Evolutionary conservation across 1,284 basidiomycete species (phyloP).

Genomic region (Boletus semigastroideus): DNA sequence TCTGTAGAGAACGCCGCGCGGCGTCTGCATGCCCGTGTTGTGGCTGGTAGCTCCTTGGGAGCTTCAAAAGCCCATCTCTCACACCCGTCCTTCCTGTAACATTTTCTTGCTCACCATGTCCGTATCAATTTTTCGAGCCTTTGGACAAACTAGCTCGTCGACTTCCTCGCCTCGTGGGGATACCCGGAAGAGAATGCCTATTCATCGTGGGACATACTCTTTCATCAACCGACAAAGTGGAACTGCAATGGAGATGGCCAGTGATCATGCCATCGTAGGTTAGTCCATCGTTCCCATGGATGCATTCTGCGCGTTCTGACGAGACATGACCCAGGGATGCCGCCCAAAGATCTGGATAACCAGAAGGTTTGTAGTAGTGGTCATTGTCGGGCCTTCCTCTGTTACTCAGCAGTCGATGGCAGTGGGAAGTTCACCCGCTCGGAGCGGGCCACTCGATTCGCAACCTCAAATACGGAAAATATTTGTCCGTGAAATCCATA

Average conservation of each 20-base stretch:
- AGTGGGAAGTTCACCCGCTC: constrained; percentile 32
- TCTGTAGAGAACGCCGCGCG: constrained; percentile 16
- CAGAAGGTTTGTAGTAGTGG: constrained; percentile 25
- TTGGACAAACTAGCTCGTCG: constrained; percentile 17
- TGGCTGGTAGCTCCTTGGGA: constrained; percentile 10
- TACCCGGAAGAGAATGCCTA: constrained; percentile 22
- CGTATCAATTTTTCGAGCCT: constrained; percentile 23
- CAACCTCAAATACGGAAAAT: constrained; percentile 35
- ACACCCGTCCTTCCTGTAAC: not conserved
- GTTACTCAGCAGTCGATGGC: not conserved
- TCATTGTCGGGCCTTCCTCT: not conserved
- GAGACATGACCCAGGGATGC: constrained; percentile 23
- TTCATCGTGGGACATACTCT: constrained; percentile 34
- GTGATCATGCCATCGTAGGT: constrained; percentile 27
- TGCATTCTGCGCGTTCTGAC: constrained; percentile 1
- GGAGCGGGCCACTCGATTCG: constrained; percentile 32
- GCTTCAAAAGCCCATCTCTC: constrained; percentile 19
- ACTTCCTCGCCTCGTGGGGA: constrained; percentile 12
- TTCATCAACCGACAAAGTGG: constrained; percentile 34
- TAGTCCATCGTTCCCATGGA: not conserved
- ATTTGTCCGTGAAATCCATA: constrained; percentile 26
- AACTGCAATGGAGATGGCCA: constrained; percentile 33
- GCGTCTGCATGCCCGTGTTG: constrained; percentile 17
- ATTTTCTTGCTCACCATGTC: constrained; percentile 17
- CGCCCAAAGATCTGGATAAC: constrained; percentile 26